Evolutionary conservation across 164 flowering plant species (phyloP).

Genomic region (Litsea cubeba): DNA sequence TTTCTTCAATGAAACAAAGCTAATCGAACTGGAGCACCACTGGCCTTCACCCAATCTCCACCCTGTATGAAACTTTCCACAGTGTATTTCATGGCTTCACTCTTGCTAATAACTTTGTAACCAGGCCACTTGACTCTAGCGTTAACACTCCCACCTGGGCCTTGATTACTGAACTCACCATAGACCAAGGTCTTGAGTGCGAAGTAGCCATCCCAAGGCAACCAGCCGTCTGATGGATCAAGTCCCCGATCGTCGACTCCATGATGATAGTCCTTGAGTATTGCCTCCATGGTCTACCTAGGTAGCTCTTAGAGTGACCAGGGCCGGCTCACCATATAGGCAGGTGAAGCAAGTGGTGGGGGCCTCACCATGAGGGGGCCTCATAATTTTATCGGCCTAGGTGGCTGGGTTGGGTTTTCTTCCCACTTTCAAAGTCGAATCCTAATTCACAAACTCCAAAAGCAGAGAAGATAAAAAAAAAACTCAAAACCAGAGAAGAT

Average conservation of each 20-base stretch:
- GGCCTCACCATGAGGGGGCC: too few species aligned
- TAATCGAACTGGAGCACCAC: not conserved
- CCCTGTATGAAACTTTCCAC: conserved; percentile 21
- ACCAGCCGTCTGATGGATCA: conserved; percentile 26
- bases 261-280: conserved; percentile 26
- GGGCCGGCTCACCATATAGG: too few species aligned
- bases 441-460: too few species aligned
- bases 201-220: conserved; percentile 27
- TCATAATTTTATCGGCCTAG: too few species aligned
- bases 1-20: not conserved
- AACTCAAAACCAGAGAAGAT: too few species aligned
- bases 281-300: conserved; percentile 35
- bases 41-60: conserved; percentile 11
- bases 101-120: conserved; percentile 1
- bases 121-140: conserved; percentile 27
- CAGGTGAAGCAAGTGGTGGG: too few species aligned
- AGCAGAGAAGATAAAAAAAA: too few species aligned
- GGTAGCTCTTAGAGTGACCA: too few species aligned
- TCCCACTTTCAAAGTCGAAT: too few species aligned
- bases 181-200: conserved; percentile 24
- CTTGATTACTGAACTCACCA: conserved; percentile 21
- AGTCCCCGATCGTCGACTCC: conserved; percentile 25
- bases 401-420: too few species aligned
- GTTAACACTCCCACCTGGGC: conserved; percentile 17
- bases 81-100: conserved; percentile 17